These are phyloP conservation scores for Galeopsis tetrahit DNA, from an alignment of 257 asterid genomes.

Conservation along the genomic window DNA sequence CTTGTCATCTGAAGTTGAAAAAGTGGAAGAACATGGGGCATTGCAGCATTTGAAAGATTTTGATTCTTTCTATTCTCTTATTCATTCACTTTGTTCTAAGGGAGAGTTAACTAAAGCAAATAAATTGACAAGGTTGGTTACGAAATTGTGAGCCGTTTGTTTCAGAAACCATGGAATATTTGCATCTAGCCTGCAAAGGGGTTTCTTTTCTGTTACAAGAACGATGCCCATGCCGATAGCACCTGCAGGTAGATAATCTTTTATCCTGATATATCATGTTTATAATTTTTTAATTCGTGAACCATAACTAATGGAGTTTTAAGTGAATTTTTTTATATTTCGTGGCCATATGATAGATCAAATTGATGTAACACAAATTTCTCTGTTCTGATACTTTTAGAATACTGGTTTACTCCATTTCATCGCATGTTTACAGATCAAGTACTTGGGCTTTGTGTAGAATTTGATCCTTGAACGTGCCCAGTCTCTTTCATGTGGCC, in stretches of 20 bases:
- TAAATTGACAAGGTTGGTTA: constrained; percentile 53
- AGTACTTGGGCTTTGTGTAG: not conserved
- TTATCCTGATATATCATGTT: constrained; percentile 17
- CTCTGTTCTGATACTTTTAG: too few relatives aligned
- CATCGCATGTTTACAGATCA: not conserved
- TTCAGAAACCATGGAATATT: constrained; percentile 13
- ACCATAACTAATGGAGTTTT: not conserved
- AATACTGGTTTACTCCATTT: not conserved
- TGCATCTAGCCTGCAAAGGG: not conserved
- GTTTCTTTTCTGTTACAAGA: not conserved
- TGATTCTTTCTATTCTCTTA: constrained; percentile 55
- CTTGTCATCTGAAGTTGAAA: constrained; percentile 30
- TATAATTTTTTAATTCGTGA: not conserved
- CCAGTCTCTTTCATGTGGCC: not conserved
- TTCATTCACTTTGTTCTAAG: constrained; percentile 65
- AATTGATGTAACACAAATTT: too few relatives aligned
- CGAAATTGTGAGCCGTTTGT: constrained; percentile 41
- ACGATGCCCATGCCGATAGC: not conserved
- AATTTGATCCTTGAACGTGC: not conserved
- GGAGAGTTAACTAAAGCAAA: constrained; percentile 76
- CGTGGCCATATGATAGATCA: not conserved
- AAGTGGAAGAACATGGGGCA: constrained; percentile 42
- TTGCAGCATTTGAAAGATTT: constrained; percentile 49
- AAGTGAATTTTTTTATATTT: not conserved
- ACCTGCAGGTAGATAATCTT: constrained; percentile 31